Evolutionary conservation across 2,329 filamentous ascomycete species (phyloP), one percentile per base, ranked within the genome.

Genomic region (Ceratocystis huliohia): DNA sequence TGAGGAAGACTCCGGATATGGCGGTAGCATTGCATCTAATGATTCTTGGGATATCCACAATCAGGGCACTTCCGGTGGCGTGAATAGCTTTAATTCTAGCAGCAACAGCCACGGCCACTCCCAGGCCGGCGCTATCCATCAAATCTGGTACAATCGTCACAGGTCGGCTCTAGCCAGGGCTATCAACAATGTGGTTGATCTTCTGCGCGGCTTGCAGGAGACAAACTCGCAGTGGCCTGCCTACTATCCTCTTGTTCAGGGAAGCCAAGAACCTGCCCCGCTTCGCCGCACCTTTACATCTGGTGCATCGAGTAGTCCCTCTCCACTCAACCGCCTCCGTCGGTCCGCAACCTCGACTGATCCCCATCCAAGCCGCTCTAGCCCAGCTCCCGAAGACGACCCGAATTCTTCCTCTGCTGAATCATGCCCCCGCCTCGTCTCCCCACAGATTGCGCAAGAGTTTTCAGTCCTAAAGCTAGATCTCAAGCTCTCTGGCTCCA

Each of bases 401-500:
- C 74, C 79, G 45, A 74, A 77, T 2, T 75, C 82, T 8, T 33
- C 53, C 13, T 56, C 64, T 41, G 91, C 96, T 73, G 53, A 33
- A n/a, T 30, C 53, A 17, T 59, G 7, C 28, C 93, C 93, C 15
- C 82, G 94, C 70, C 81, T 99, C 28, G 87, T 97, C 69, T 91
- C 91, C 1, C 90, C 91, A 37, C 91, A 97, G 75, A 91, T 97
- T 69, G 90, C 92, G 2, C 91, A 96, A 70, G 92, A 99, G 72
- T 96, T 97, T 72, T 97, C 93, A 0, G 87, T 99, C 41, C 77
- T 99, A 70, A 99, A 97, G 77, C 80, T 99, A 69, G 94, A 99
- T 74, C 78, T 99, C 67, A 96, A 96, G 77, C 82, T 99, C 66
- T 30, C 25, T 17, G 53, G 53, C 25, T 59, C 53, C 28, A 92